Percentiles rank a stretch among this genome's conserved stretches.
These are phyloP conservation scores for Ascosphaera apis DNA, from an alignment of 2,329 filamentous ascomycete genomes.

Conservation along the genomic window DNA sequence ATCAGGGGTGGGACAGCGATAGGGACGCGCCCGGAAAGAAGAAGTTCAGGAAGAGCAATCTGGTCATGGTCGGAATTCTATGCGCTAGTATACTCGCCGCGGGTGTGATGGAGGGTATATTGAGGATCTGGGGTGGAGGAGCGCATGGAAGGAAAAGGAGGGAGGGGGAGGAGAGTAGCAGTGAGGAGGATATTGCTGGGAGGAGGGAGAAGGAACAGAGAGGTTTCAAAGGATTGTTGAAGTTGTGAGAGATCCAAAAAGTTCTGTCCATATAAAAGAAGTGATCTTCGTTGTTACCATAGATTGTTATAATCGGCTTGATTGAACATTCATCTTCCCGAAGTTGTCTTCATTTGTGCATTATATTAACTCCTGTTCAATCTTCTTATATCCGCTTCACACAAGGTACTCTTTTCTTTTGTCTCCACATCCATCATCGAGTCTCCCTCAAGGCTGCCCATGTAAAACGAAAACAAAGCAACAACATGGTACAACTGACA, in stretches of 20 bases:
- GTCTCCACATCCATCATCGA: too few relatives aligned
- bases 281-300: too few relatives aligned
- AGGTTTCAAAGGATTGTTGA: slow-evolving; percentile 15
- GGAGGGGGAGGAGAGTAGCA: slow-evolving; percentile 3
- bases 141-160: slow-evolving; percentile 3
- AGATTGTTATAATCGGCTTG: too few relatives aligned
- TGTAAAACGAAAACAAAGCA: too few relatives aligned
- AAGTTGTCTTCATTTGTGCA: too few relatives aligned
- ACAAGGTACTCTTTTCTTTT: too few relatives aligned
- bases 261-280: too few relatives aligned
- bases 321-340: too few relatives aligned
- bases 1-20: slow-evolving; percentile 67
- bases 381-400: too few relatives aligned
- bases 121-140: slow-evolving; percentile 23
- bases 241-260: slow-evolving; percentile 4
- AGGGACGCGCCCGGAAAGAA: slow-evolving; percentile 36
- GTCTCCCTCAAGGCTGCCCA: too few relatives aligned
- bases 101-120: slow-evolving; percentile 43
- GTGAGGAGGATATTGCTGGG: slow-evolving; percentile 14
- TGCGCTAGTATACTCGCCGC: slow-evolving; percentile 48
- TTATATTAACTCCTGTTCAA: too few relatives aligned
- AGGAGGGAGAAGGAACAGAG: slow-evolving; percentile 15
- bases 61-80: slow-evolving; percentile 72
- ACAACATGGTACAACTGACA: too few relatives aligned
- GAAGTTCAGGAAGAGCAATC: slow-evolving; percentile 62